These are phyloP conservation scores for Cyberlindnera amylophila DNA, from an alignment of 805 yeast genomes.

Conservation along the genomic window DNA sequence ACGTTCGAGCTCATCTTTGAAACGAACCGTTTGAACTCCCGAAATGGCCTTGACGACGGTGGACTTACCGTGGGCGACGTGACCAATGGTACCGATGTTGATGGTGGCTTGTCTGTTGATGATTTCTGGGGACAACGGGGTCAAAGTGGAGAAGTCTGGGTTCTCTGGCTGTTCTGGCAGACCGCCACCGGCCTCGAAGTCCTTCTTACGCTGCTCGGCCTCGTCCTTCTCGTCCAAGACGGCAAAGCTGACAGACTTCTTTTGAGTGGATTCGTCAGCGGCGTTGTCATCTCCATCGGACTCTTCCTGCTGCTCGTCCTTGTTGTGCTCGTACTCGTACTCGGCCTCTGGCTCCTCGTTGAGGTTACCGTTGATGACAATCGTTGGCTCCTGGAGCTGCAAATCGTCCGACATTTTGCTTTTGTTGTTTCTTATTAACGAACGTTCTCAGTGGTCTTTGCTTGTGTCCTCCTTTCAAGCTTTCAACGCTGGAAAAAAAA, in stretches of 20 bases:
- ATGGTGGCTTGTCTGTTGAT: slow-evolving; percentile 98
- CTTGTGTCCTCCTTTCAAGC: neutral
- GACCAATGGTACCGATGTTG: slow-evolving; percentile 96
- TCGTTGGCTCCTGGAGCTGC: slow-evolving; percentile 81
- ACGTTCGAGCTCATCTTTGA: slow-evolving; percentile 98
- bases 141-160: slow-evolving; percentile 77
- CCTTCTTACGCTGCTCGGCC: slow-evolving; percentile 74
- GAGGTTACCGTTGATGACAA: slow-evolving; percentile 67
- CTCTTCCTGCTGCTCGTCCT: slow-evolving; percentile 28
- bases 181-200: slow-evolving; percentile 98
- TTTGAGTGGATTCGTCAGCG: slow-evolving; percentile 39
- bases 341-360: slow-evolving; percentile 31
- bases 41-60: slow-evolving; percentile 95
- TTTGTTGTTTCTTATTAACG: neutral
- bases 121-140: slow-evolving; percentile 91
- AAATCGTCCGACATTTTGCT: slow-evolving; percentile 67
- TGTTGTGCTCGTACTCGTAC: slow-evolving; percentile 30
- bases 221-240: slow-evolving; percentile 64
- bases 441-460: no score
- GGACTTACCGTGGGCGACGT: slow-evolving; percentile 93
- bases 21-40: slow-evolving; percentile 98
- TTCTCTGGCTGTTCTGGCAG: slow-evolving; percentile 92
- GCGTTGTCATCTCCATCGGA: slow-evolving; percentile 38
- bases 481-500: slow-evolving; percentile 10
- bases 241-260: slow-evolving; percentile 83